Evolutionary conservation across 768 basidiomycete species (phyloP), one percentile per base, ranked within the genome.

Genomic region (Pleurotus djamor): DNA sequence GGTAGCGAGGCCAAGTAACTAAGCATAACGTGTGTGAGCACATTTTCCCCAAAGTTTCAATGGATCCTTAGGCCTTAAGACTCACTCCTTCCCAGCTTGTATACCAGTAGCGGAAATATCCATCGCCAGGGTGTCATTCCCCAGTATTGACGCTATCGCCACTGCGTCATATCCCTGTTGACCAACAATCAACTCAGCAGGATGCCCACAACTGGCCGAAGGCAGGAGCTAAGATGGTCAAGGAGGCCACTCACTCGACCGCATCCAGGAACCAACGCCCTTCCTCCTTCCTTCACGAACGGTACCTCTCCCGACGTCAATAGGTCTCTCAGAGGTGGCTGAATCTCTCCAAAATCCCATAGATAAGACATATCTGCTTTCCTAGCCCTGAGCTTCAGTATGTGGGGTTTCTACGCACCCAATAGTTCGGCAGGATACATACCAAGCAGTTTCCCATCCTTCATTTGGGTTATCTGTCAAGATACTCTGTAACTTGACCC

Each of bases 31-130:
- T 59, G 57, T 21, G 45, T 63, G 52, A 54, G 16, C 8, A 43
- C 21, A 28, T 28, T 28, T 28, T 28, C 21, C 21, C 21, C 21
- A 28, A 28, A 28, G 21, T 28, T 28, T 28, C 21, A 28, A 28
- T 28, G 21, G 21, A 28, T 28, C 21, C 21, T 28, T 48, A 58
- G 47, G 7, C 14, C 38, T 7, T 7, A 14, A 41, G 14, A 41
- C 38, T 55, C 56, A 81, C 80, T 72, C 68, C 5, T 72, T 75
- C 0, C 85, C 86, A 4, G 67, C 71, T 2, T 76, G 62, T 21
- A 88, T 65, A 0, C 87, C 88, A 0, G 78, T 83, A 6, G 75
- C 67, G 0, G 86, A 83, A 4, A 87, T 76, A 63, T 91, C 89
- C 7, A 84, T 67, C 0, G 83, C 87, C 8, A 80, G 58, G 0